Base-by-base conservation (phyloP, 495 filamentous ascomycete genomes). In the Aspergillus kassunensis region DNA sequence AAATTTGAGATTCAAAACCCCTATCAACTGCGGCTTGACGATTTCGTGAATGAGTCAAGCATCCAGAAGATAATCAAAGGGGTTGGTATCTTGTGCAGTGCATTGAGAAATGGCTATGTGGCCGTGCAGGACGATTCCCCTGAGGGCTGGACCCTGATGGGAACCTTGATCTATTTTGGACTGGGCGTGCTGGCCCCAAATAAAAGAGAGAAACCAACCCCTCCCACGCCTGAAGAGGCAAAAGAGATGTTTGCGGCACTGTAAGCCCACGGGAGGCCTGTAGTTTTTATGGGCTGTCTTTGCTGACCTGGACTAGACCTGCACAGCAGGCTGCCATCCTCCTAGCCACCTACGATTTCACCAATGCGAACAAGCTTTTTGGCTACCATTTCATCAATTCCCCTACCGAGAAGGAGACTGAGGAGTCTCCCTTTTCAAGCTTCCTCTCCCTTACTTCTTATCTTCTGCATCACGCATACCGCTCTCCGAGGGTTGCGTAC, bases 1-100 rank as follows among this genome's bases (percentile, higher is more conserved):
- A 98, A 97, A 69, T 98, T 97, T 60, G 93, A 98, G 71, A 90
- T 95, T 51, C 93, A 96, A 68, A 98, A 98, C 57, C 93, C 93
- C 6, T 98, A 98, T 61, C 87, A 92, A 61, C 72, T 95, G 53
- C 87, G 92, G 36, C 80, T 98, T n/a, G 90, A 95, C 63, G 93
- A 98, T 65, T 97, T 97, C 70, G 91, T 97, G 55, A 96, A 98
- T 58, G 92, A 97, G 62, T 72, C 74, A 0, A 83, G 84, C 19
- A 97, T 97, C 56, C 78, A 87, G 60, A 90, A 87, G 54, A 88
- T 97, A 39, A 80, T 91, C 47, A 74, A 77, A 54, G 83, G 87
- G 48, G 78, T 96, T 12, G 90, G 88, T 9, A 63, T 76, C 41
- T 81, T 86, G 2, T 93, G 88, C 61, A 71, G 76, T 30, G 70